phyloP scores from a whole-genome alignment of 2,329 filamentous ascomycete species.

The Aspergillus novoparasiticus region DNA sequence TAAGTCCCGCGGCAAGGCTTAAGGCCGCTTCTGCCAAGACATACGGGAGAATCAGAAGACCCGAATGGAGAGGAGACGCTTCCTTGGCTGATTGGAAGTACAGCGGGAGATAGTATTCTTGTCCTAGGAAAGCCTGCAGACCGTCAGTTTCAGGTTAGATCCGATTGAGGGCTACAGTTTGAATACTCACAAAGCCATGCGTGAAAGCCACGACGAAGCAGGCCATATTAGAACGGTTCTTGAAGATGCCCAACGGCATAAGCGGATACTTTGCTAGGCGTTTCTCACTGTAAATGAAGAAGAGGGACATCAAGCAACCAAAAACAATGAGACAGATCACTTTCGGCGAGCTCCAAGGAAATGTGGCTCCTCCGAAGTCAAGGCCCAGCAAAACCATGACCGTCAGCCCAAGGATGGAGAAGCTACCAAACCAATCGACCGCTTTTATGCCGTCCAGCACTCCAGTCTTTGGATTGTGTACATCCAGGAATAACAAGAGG shows the following conservation, averaged over 20 bases:
- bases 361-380: constrained; percentile 56
- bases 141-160: not conserved
- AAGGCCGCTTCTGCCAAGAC: constrained; percentile 50
- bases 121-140: constrained; percentile 64
- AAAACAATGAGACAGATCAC: constrained; percentile 59
- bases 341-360: constrained; percentile 57
- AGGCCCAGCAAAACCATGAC: constrained; percentile 57
- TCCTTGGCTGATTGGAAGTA: constrained; percentile 71
- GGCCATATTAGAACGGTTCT: constrained; percentile 58
- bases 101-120: constrained; percentile 71
- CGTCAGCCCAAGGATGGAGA: constrained; percentile 54
- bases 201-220: constrained; percentile 54
- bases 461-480: constrained; percentile 57
- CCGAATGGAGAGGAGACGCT: constrained; percentile 62
- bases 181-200: constrained; percentile 46
- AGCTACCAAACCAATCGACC: constrained; percentile 57
- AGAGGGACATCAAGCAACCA: constrained; percentile 49
- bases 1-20: constrained; percentile 50
- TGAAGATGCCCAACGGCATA: constrained; percentile 68
- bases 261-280: constrained; percentile 66
- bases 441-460: constrained; percentile 53
- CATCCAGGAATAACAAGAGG: constrained; percentile 55
- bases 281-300: constrained; percentile 65
- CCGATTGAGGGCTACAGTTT: not conserved
- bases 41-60: constrained; percentile 62